Evolutionary conservation across 768 basidiomycete genomes (phyloP).

Genomic region (Pleurotus giganteus): DNA sequence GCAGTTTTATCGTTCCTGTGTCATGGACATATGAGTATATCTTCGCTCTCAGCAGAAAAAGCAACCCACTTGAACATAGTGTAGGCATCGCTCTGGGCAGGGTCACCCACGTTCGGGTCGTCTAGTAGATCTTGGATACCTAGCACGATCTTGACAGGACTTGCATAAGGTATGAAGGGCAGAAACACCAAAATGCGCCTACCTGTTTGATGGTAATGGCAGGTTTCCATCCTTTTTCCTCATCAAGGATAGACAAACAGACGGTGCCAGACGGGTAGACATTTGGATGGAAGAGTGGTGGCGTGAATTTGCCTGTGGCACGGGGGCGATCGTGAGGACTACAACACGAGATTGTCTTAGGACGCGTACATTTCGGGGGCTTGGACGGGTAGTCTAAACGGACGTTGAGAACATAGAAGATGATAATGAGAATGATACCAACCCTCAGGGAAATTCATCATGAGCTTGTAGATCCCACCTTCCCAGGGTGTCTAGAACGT

Average conservation of each 20-base stretch:
- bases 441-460: constrained; percentile 98
- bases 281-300: constrained; percentile 96
- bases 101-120: constrained; percentile 95
- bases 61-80: constrained; percentile 92
- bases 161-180: constrained; percentile 4
- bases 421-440: background rate
- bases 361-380: constrained; percentile 81
- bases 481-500: constrained; percentile 88
- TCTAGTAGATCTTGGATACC: constrained; percentile 96
- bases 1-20: constrained; percentile 88
- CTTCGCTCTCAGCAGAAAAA: background rate
- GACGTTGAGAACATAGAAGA: background rate
- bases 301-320: constrained; percentile 86
- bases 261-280: constrained; percentile 99
- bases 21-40: constrained; percentile 12
- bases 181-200: constrained; percentile 12
- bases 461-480: constrained; percentile 89
- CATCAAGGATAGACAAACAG: constrained; percentile 95
- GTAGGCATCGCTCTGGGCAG: constrained; percentile 97
- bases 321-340: background rate
- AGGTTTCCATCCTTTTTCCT: constrained; percentile 99
- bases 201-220: constrained; percentile 99
- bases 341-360: background rate
- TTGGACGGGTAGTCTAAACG: constrained; percentile 88
- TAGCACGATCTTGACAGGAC: constrained; percentile 69